phyloP scores from a whole-genome alignment of 1,284 basidiomycete genomes.

The Papiliotrema terrestris region DNA sequence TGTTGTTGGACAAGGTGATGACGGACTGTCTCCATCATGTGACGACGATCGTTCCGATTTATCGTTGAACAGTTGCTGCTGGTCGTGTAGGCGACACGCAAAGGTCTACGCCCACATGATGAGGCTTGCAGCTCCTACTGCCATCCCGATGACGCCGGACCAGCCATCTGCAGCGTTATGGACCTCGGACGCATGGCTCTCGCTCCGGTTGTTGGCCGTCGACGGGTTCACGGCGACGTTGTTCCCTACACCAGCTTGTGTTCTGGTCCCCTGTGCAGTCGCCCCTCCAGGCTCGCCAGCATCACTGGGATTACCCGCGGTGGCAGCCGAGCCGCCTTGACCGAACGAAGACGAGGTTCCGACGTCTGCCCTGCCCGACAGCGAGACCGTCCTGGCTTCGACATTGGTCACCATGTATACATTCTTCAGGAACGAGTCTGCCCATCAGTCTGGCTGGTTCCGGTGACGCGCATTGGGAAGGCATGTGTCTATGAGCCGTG shows the following conservation, averaged over 20 bases:
- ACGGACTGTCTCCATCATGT: too few relatives aligned
- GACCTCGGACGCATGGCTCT: too few relatives aligned
- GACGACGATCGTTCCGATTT: too few relatives aligned
- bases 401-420: slow-evolving; percentile 27
- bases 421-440: slow-evolving; percentile 30
- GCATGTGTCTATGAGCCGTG: not conserved
- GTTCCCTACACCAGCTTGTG: not conserved
- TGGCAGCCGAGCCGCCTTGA: not conserved
- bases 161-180: too few relatives aligned
- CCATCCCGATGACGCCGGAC: too few relatives aligned
- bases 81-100: too few relatives aligned
- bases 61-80: too few relatives aligned
- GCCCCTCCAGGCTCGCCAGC: not conserved
- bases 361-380: slow-evolving; percentile 18
- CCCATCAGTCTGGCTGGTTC: not conserved
- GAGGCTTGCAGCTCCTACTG: too few relatives aligned
- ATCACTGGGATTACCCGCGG: not conserved
- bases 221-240: too few relatives aligned
- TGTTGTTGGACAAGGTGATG: too few relatives aligned
- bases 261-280: not conserved
- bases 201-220: too few relatives aligned
- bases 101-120: too few relatives aligned
- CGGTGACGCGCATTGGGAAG: not conserved
- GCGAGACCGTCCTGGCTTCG: slow-evolving; percentile 13
- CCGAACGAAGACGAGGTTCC: slow-evolving; percentile 10